These are phyloP conservation scores for Rhodofomes roseus DNA, from an alignment of 1,284 basidiomycete genomes.

Conservation along the genomic window DNA sequence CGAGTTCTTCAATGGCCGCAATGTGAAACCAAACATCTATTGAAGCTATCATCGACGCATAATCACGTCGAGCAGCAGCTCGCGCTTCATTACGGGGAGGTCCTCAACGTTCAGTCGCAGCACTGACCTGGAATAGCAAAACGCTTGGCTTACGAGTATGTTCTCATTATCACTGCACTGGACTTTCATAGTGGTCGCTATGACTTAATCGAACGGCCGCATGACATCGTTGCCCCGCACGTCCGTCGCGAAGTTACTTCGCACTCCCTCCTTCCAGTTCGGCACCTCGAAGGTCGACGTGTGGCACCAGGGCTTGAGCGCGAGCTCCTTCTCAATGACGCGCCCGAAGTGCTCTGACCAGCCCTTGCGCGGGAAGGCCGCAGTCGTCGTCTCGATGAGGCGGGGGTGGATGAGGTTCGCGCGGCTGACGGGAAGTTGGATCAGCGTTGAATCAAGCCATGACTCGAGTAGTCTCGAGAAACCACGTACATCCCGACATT, in stretches of 20 bases:
- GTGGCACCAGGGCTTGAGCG: constrained; percentile 52
- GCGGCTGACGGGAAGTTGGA: constrained; percentile 26
- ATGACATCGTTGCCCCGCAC: constrained; percentile 43
- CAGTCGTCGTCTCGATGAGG: constrained; percentile 41
- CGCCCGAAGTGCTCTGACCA: constrained; percentile 45
- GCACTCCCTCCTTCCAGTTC: constrained; percentile 40
- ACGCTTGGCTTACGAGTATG: too few species aligned
- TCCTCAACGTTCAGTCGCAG: too few species aligned
- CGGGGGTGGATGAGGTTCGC: constrained; percentile 42
- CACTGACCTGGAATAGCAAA: too few species aligned
- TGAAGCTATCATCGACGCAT: too few species aligned
- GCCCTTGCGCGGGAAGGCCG: constrained; percentile 40
- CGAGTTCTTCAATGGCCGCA: too few species aligned
- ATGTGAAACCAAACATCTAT: too few species aligned
- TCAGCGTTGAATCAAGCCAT: background rate
- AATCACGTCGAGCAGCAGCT: too few species aligned
- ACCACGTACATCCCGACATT: constrained; percentile 45
- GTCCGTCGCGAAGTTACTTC: constrained; percentile 47
- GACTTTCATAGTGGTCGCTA: background rate
- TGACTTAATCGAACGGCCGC: constrained; percentile 35
- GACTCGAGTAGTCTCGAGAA: too few species aligned
- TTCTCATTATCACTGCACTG: too few species aligned
- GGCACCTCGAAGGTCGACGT: constrained; percentile 45
- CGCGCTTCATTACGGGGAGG: too few species aligned
- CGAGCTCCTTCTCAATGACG: constrained; percentile 45